Conservation (phyloP, 2,329 filamentous ascomycete genomes). For the Sphaerulina musiva region DNA sequence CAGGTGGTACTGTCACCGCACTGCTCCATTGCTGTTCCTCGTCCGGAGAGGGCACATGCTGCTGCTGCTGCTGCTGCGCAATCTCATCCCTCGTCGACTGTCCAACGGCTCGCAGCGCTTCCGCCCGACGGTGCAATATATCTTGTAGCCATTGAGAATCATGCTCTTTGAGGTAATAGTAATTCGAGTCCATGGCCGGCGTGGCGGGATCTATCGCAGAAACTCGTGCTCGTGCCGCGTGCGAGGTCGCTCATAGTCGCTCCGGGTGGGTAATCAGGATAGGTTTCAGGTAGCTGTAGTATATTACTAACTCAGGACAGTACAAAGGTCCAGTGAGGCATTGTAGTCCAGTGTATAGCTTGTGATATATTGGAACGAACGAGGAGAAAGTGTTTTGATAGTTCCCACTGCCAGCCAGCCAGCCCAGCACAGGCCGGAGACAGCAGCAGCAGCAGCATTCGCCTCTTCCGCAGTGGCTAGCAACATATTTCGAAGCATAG, state of each 20-base stretch:
- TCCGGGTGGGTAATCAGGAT: too few relatives aligned
- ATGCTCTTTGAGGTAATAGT: constrained; percentile 6
- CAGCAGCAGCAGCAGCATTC: too few relatives aligned
- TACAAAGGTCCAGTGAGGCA: too few relatives aligned
- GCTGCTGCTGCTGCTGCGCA: background rate
- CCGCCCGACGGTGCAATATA: constrained; percentile 1
- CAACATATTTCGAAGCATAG: too few relatives aligned
- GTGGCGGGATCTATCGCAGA: background rate
- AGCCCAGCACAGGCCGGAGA: too few relatives aligned
- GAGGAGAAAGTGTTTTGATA: too few relatives aligned
- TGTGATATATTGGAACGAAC: too few relatives aligned
- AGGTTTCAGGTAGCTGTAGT: too few relatives aligned
- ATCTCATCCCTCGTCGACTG: background rate
- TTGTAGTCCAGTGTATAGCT: too few relatives aligned
- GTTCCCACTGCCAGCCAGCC: too few relatives aligned
- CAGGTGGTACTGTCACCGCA: background rate
- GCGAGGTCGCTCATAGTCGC: background rate
- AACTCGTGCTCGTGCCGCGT: background rate
- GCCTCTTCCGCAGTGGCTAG: too few relatives aligned
- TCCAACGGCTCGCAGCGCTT: background rate
- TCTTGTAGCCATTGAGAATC: constrained; percentile 14
- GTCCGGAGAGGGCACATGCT: background rate
- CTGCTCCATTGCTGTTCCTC: background rate
- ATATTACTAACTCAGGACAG: too few relatives aligned
- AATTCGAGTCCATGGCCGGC: background rate